Evolutionary conservation across 495 filamentous ascomycete species (phyloP), one percentile per base, ranked within the genome.

Genomic region (Articulospora tetracladia): DNA sequence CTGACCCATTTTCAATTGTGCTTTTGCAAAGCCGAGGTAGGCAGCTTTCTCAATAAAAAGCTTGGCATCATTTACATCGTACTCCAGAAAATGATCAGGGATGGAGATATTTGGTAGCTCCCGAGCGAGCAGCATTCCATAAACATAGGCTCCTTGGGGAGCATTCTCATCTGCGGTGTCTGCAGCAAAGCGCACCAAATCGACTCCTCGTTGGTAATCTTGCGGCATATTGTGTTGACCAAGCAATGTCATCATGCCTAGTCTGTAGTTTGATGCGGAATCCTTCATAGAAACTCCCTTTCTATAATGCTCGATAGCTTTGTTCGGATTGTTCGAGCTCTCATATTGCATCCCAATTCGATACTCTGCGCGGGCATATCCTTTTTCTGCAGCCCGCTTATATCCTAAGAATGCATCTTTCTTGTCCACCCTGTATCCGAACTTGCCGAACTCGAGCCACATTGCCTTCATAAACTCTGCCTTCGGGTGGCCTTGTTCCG

Each of bases 381-480:
- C 92, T 59, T 87, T 86, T 58, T 95, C 87, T 48, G 92, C 89
- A n/a, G 94, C 88, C 61, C 88, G 79, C 53, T 83, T 83, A 74
- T 97, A 98, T 66, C 85, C 87, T 49, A 85, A 72, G 70, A 93
- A 98, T 19, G 94, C 94, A 73, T 97, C 93, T 66, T 93, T 92
- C 73, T 95, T 97, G 76, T 98, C 93, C 59, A 89, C 77, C 20
- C 89, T 85, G 63, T 84, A 83, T 22, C 90, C 91, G 72, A 97
- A 98, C 72, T 97, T 97, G 59, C 94, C 94, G 76, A 98, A 98
- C 72, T 98, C 94, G 30, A 96, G 79, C 95, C 94, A 98, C 82
- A 94, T 97, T 56, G 90, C 91, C 70, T 86, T 86, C 77, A 98
- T 91, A 69, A 97, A 98, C 64, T 92, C 87, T 4, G 95, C 94